Evolutionary conservation across 306 rosid species (phyloP).

Genomic region (Macrotyloma uniflorum): DNA sequence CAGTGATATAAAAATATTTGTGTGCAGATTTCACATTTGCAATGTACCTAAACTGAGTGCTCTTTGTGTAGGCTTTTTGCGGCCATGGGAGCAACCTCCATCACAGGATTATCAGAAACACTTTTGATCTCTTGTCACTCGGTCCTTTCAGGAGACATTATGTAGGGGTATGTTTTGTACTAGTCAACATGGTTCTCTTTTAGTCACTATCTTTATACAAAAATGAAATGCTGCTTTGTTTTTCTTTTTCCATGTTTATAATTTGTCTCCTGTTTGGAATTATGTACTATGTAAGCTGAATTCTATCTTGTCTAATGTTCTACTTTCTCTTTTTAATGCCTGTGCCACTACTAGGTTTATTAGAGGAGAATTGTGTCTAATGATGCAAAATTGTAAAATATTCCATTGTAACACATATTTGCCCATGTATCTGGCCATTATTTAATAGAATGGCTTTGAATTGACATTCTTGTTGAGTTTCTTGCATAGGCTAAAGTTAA

Average conservation of each 20-base stretch:
- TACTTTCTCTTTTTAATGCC: slow-evolving; percentile 16
- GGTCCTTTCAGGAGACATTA: slow-evolving; percentile 39
- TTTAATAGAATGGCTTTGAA: slow-evolving; percentile 34
- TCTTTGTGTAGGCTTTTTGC: slow-evolving; percentile 61
- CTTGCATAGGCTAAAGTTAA: neutral
- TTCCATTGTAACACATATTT: slow-evolving; percentile 2
- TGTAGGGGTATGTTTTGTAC: slow-evolving; percentile 49
- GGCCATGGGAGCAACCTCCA: slow-evolving; percentile 85
- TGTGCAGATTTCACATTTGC: slow-evolving; percentile 17
- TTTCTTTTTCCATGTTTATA: slow-evolving; percentile 27
- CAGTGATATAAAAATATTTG: slow-evolving; percentile 8
- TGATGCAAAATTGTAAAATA: slow-evolving; percentile 37
- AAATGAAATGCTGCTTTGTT: slow-evolving; percentile 40
- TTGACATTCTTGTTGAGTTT: neutral
- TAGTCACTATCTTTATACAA: slow-evolving; percentile 34
- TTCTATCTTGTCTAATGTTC: slow-evolving; percentile 16
- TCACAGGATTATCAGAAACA: slow-evolving; percentile 81
- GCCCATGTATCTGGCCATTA: slow-evolving; percentile 14
- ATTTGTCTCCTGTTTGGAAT: slow-evolving; percentile 40
- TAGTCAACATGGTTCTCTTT: slow-evolving; percentile 38
- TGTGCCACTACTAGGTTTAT: slow-evolving; percentile 21
- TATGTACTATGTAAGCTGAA: slow-evolving; percentile 40
- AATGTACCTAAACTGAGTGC: slow-evolving; percentile 29
- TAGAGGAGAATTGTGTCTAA: slow-evolving; percentile 25
- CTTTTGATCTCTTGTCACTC: slow-evolving; percentile 50